Conservation (phyloP, 2,329 filamentous ascomycete species). For the Stenocarpella maydis region DNA sequence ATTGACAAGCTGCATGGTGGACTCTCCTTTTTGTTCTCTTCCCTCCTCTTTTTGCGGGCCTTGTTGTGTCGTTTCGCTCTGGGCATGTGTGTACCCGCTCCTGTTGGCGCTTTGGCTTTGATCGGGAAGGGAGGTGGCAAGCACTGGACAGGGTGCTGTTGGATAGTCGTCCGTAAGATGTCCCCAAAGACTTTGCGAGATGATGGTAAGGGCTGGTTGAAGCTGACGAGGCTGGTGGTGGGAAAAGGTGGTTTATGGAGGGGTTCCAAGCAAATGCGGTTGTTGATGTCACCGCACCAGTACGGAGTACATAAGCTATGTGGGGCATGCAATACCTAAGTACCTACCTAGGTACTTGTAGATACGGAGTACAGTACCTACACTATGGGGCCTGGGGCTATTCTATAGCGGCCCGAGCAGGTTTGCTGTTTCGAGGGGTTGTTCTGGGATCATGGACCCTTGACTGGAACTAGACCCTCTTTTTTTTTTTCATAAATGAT, state of each 20-base stretch:
- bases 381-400: too few species aligned
- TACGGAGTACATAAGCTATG: too few species aligned
- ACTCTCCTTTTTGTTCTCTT: background rate
- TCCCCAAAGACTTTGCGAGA: background rate
- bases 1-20: slow-evolving; percentile 49
- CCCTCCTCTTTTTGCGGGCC: background rate
- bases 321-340: too few species aligned
- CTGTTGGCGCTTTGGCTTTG: background rate
- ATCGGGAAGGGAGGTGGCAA: background rate
- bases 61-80: background rate
- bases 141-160: background rate
- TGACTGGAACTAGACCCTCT: too few species aligned
- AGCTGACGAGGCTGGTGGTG: background rate
- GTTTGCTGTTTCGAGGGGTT: too few species aligned
- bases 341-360: too few species aligned
- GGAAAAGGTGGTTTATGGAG: background rate
- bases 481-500: too few species aligned
- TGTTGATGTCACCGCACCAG: slow-evolving; percentile 1
- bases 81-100: too few species aligned
- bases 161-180: background rate
- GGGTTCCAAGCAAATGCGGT: background rate
- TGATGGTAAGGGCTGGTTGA: background rate
- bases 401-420: too few species aligned
- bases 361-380: too few species aligned
- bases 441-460: too few species aligned